A percentile compares a stretch with the other conserved stretches of the same genome.
Conservation (phyloP, 495 filamentous ascomycete species). For the Extremus antarcticus region DNA sequence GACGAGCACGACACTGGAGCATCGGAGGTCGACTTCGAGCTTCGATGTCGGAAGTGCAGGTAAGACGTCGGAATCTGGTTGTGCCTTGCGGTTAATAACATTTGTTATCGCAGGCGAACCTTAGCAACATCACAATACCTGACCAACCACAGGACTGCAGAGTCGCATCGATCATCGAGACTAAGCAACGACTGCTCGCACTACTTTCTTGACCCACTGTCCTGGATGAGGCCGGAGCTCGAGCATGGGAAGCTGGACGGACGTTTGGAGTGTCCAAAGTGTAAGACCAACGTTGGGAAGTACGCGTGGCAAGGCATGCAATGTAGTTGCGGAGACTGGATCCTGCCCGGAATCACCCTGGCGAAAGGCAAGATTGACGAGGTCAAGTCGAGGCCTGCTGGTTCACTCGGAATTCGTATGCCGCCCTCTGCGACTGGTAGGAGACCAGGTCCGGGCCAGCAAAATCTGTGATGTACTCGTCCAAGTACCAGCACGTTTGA, state of each 20-base stretch:
- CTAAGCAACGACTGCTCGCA: slow-evolving; percentile 50
- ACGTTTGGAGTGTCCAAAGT: slow-evolving; percentile 75
- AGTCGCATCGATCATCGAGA: not conserved
- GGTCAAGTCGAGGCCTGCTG: slow-evolving; percentile 26
- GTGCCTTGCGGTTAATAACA: not conserved
- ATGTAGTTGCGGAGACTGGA: slow-evolving; percentile 84
- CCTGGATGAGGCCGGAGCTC: slow-evolving; percentile 82
- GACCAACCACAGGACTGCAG: slow-evolving; percentile 43
- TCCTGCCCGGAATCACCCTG: slow-evolving; percentile 81
- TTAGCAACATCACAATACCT: slow-evolving; percentile 56
- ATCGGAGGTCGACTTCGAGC: slow-evolving; percentile 26
- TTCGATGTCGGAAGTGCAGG: slow-evolving; percentile 46
- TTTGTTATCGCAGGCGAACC: slow-evolving; percentile 43
- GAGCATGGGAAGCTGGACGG: slow-evolving; percentile 69
- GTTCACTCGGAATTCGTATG: slow-evolving; percentile 19
- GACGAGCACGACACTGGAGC: slow-evolving; percentile 49
- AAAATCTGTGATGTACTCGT: too few relatives aligned
- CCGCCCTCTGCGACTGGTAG: slow-evolving; percentile 9
- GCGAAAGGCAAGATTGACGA: slow-evolving; percentile 74
- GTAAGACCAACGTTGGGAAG: slow-evolving; percentile 69
- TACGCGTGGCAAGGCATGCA: slow-evolving; percentile 93
- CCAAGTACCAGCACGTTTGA: too few relatives aligned
- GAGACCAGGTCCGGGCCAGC: not conserved
- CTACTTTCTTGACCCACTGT: slow-evolving; percentile 78
- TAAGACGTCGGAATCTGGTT: slow-evolving; percentile 17